Evolutionary conservation across 371 early-diverging fungal genomes (phyloP).

Genomic region (Synchytrium microbalum): DNA sequence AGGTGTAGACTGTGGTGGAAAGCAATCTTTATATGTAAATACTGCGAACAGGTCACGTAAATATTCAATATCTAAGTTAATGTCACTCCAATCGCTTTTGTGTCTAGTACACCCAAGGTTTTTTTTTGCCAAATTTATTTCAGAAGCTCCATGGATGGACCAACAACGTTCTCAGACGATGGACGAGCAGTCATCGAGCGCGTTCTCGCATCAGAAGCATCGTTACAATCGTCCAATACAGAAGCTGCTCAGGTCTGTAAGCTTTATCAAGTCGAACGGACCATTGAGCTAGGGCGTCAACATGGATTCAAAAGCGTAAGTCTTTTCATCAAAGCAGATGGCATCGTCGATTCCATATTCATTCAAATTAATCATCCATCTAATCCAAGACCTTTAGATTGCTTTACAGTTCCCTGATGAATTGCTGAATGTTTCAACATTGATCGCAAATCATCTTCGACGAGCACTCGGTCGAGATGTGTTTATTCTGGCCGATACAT

Average conservation of each 20-base stretch:
- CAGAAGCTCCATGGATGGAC: constrained; percentile 28
- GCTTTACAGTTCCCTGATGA: constrained; percentile 93
- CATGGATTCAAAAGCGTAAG: constrained; percentile 44
- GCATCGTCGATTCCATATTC: too few relatives aligned
- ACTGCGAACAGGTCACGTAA: too few relatives aligned
- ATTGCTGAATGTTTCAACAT: constrained; percentile 60
- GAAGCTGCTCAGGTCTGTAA: constrained; percentile 21
- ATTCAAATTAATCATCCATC: too few relatives aligned
- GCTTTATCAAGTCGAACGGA: constrained; percentile 62
- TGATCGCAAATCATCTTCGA: constrained; percentile 46
- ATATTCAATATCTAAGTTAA: too few relatives aligned
- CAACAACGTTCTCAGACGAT: constrained; percentile 58
- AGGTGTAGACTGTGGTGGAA: too few relatives aligned
- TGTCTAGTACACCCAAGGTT: too few relatives aligned
- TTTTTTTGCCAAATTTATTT: too few relatives aligned
- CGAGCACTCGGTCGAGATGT: constrained; percentile 31
- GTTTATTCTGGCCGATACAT: constrained; percentile 85
- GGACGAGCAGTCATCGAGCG: constrained; percentile 55
- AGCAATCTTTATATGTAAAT: too few relatives aligned
- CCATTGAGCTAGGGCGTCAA: constrained; percentile 41
- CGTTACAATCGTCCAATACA: constrained; percentile 16
- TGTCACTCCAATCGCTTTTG: too few relatives aligned
- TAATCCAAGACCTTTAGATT: too few relatives aligned
- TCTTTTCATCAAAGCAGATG: too few relatives aligned
- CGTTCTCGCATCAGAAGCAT: constrained; percentile 39